Percentiles rank a stretch among this genome's conserved stretches.
Evolutionary conservation across 2,329 filamentous ascomycete genomes (phyloP).

Genomic region (Aschersonia sp.): DNA sequence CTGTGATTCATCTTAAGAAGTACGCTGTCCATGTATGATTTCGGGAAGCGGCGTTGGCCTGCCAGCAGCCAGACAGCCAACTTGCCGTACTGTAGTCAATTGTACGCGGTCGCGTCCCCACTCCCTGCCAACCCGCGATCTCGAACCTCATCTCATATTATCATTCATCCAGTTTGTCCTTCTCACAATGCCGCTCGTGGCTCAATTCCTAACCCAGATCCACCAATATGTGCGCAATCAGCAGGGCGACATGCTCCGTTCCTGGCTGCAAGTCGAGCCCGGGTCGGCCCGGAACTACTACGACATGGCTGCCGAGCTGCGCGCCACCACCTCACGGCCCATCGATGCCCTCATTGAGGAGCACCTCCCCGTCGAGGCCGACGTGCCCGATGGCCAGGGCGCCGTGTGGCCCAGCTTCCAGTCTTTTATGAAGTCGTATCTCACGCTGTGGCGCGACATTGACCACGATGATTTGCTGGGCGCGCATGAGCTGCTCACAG

Average conservation of each 20-base stretch:
- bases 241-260: constrained; percentile 50
- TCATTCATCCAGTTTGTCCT: neutral
- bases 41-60: too few species aligned
- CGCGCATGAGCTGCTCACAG: constrained; percentile 61
- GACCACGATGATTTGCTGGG: constrained; percentile 60
- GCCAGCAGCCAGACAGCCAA: too few species aligned
- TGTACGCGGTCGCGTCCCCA: too few species aligned
- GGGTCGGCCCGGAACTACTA: constrained; percentile 52
- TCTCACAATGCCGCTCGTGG: constrained; percentile 46
- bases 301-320: constrained; percentile 53
- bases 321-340: constrained; percentile 28
- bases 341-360: constrained; percentile 50
- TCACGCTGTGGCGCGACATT: constrained; percentile 69
- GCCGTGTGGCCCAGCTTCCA: constrained; percentile 64
- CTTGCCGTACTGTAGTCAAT: too few species aligned
- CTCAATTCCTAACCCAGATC: constrained; percentile 54
- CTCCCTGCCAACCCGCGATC: too few species aligned
- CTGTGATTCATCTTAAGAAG: too few species aligned
- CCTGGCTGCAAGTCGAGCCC: constrained; percentile 63
- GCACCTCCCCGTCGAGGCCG: constrained; percentile 48
- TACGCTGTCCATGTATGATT: too few species aligned
- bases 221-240: constrained; percentile 39
- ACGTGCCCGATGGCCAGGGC: constrained; percentile 47
- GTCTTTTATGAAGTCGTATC: constrained; percentile 67
- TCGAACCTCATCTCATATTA: neutral